These are phyloP conservation scores for Phalaenopsis aphrodite DNA, from an alignment of 106 monocot species.

Conservation along the genomic window DNA sequence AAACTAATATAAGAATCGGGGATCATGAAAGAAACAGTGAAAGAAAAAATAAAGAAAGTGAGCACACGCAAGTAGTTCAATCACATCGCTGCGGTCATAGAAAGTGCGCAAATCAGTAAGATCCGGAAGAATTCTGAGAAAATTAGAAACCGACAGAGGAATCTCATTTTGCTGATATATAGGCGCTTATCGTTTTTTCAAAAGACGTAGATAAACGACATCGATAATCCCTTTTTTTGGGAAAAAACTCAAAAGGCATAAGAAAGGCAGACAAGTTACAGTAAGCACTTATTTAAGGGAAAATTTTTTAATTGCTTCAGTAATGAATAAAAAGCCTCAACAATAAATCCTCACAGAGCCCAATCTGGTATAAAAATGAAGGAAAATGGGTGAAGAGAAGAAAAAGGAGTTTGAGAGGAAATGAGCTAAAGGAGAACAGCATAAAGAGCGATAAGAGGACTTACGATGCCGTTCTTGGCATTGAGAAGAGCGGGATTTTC, in stretches of 20 bases:
- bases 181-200: too few relatives aligned
- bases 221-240: too few relatives aligned
- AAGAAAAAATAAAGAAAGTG: not conserved
- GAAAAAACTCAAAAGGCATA: not conserved
- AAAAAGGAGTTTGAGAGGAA: not conserved
- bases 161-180: not conserved
- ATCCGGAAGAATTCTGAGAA: not conserved
- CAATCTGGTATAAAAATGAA: not conserved
- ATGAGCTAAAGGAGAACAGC: not conserved
- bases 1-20: too few relatives aligned
- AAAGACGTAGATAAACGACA: too few relatives aligned
- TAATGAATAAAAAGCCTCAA: not conserved
- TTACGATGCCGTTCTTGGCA: constrained; percentile 55
- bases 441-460: not conserved
- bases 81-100: not conserved
- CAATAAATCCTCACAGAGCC: not conserved
- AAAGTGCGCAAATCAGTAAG: not conserved
- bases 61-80: not conserved
- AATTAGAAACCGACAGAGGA: not conserved
- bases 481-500: constrained; percentile 82
- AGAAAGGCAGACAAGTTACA: not conserved
- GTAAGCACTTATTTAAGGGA: too few relatives aligned
- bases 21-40: not conserved
- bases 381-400: not conserved
- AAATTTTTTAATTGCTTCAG: not conserved